Base-by-base conservation (phyloP, 768 basidiomycete species). In the Rubroboletus satanas region DNA sequence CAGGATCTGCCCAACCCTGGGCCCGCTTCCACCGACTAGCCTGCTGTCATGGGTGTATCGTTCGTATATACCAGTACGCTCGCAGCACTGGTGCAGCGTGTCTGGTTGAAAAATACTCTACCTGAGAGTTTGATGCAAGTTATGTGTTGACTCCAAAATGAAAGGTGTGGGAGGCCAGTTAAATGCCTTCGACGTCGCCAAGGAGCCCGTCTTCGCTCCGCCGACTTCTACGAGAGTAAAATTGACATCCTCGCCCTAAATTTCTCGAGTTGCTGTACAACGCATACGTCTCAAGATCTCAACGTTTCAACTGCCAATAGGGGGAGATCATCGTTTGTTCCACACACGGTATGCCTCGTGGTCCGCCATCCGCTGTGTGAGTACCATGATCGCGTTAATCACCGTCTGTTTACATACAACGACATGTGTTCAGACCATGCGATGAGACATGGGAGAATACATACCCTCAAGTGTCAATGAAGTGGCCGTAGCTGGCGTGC, bases 311-410 rank as follows among this genome's bases (percentile, higher is more conserved):
- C 31, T 49, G 29, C 42, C 38, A 23, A 36, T 14, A 45, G 3
- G 1, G 36, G 37, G 38, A 26, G 53, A 61, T 60, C 37, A 9
- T 46, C 35, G 29, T 14, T 45, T 4, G 7, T 36, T 55, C 38
- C 23, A 9, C 7, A 28, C 26, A 23, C 28, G 17, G 17, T 17
- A 46, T 14, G 10, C 61, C 61, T 60, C 61, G 23, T 63, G 61
- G 52, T 42, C 51, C 7, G 18, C 53, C 51, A 56, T 53, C 51
- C 51, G 26, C 61, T 49, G 18, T 10, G 7, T 21, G 31, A 23
- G 8, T 9, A 28, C 23, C 31, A 18, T 29, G 59, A 48, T 39
- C 23, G 18, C 14, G 2, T 61, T 53, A 53, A 61, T 62, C 41
- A 36, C 60, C 60, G 56, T 46, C 21, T 1, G 14, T 21, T 55